Conservation (phyloP, 495 filamentous ascomycete species). For the Penicillium paxilli region DNA sequence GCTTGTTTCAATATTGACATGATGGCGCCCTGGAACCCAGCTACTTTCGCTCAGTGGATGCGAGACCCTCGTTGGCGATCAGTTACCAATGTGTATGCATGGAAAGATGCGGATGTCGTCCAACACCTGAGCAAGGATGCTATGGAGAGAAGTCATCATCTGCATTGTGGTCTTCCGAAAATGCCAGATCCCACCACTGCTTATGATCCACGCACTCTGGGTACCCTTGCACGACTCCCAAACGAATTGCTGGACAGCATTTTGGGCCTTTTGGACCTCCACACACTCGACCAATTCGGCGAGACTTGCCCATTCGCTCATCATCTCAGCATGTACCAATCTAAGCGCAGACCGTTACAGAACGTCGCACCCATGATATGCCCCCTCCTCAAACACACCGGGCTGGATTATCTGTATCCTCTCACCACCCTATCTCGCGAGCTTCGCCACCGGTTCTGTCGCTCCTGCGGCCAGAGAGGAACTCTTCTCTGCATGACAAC, state of each 20-base stretch:
- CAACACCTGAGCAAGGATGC: neutral
- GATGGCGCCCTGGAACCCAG: neutral
- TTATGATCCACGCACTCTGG: neutral
- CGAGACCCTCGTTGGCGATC: neutral
- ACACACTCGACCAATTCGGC: neutral
- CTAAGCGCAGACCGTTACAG: neutral
- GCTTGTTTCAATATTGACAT: no score
- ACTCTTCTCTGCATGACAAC: conserved; percentile 3
- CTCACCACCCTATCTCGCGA: neutral
- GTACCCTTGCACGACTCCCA: neutral
- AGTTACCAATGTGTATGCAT: neutral
- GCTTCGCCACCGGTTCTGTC: conserved; percentile 1
- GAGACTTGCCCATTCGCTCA: neutral
- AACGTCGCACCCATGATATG: neutral
- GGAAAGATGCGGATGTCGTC: neutral
- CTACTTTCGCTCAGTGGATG: neutral
- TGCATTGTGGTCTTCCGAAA: neutral
- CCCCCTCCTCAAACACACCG: neutral
- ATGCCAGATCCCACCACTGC: no score
- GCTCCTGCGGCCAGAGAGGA: neutral
- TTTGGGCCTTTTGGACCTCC: neutral
- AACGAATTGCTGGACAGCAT: neutral
- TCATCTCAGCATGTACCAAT: neutral
- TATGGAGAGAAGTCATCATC: neutral
- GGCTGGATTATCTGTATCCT: neutral